Conservation (phyloP, 108 stramenopile genomes). For the Nannochloropsis salina region DNA sequence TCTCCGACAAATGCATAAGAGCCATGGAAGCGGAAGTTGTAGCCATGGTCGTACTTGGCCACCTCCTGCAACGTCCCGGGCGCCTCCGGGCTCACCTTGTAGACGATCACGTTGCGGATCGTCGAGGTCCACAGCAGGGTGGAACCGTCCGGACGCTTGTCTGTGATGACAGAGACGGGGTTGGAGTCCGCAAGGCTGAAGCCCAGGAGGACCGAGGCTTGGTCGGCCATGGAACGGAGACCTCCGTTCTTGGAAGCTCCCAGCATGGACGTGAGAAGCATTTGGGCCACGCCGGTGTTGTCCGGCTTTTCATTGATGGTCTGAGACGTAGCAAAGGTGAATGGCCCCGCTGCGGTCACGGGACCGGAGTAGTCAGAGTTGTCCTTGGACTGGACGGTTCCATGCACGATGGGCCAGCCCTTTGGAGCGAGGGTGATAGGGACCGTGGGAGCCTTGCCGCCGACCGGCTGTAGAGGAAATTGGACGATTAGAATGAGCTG, state of each 20-base stretch:
- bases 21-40: background rate
- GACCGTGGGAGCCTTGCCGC: background rate
- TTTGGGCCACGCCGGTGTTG: background rate
- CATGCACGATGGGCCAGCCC: slow-evolving; percentile 2
- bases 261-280: slow-evolving; percentile 13
- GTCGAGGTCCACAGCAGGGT: background rate
- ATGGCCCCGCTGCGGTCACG: background rate
- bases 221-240: background rate
- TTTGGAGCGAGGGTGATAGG: background rate
- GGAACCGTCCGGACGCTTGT: background rate
- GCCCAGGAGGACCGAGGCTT: background rate
- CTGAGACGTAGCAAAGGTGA: background rate
- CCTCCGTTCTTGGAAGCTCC: background rate
- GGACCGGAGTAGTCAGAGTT: background rate
- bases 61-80: background rate
- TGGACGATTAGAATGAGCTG: too few species aligned
- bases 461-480: too few species aligned
- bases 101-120: background rate
- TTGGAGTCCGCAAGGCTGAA: background rate
- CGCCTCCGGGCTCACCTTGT: background rate
- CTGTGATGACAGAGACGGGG: background rate
- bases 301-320: background rate
- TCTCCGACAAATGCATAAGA: background rate
- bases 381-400: background rate
- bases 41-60: slow-evolving; percentile 4